phyloP scores from a whole-genome alignment of 2,329 filamentous ascomycete species.

The Dothideomycetes sp. region DNA sequence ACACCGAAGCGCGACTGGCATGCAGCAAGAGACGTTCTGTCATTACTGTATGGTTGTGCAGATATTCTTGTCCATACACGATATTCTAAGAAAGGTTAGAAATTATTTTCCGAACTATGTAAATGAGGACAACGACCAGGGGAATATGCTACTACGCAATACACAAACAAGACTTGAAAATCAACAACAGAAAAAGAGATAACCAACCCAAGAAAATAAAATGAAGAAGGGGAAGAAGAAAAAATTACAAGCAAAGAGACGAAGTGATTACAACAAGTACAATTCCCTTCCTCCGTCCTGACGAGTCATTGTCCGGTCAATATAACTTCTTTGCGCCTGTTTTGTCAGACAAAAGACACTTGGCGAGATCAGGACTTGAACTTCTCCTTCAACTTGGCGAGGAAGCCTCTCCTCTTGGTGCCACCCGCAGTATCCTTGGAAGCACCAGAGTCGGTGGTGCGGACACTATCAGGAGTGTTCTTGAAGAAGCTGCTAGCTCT shows the following conservation, averaged over 20 bases:
- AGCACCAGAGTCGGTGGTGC: constrained; percentile 20
- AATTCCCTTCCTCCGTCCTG: neutral
- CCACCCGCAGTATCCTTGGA: constrained; percentile 16
- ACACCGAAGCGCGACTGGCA: no score
- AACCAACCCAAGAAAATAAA: neutral
- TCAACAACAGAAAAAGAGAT: neutral
- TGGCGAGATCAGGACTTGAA: constrained; percentile 20
- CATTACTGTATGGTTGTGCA: no score
- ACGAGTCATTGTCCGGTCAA: neutral
- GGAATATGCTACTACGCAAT: neutral
- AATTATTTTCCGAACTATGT: neutral
- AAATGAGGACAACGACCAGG: neutral
- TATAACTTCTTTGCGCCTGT: neutral
- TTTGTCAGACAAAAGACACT: neutral
- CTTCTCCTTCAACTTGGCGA: constrained; percentile 42
- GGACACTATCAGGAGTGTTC: constrained; percentile 14
- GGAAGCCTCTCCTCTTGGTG: constrained; percentile 40
- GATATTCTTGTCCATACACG: no score
- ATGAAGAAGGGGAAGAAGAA: neutral
- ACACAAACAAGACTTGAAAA: neutral
- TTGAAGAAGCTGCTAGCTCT: constrained; percentile 13
- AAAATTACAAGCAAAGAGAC: neutral
- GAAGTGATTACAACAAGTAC: neutral
- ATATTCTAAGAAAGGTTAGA: neutral
- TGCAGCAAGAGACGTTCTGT: no score